Conservation (phyloP, 2,329 filamentous ascomycete genomes). For the Mariannaea elegans region DNA sequence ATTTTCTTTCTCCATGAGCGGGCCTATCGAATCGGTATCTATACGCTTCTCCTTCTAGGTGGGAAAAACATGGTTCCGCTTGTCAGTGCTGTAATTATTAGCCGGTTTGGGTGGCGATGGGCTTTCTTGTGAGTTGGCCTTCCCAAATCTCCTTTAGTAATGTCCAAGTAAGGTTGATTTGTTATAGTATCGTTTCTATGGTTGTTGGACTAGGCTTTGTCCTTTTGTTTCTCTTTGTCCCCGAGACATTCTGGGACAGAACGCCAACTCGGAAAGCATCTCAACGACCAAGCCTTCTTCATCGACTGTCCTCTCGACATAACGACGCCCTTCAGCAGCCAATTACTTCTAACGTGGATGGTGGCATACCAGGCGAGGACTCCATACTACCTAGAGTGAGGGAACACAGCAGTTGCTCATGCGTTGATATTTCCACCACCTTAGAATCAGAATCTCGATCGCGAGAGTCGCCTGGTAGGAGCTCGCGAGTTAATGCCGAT, state of each 20-base stretch:
- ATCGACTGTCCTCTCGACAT: constrained; percentile 56
- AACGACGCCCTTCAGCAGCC: constrained; percentile 29
- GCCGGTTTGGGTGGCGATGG: constrained; percentile 85
- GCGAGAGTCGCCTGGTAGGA: too few relatives aligned
- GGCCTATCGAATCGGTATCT: constrained; percentile 91
- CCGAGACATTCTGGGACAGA: constrained; percentile 95
- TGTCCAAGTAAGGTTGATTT: not conserved
- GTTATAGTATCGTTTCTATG: constrained; percentile 78
- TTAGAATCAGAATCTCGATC: too few relatives aligned
- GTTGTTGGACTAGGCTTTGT: constrained; percentile 75
- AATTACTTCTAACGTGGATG: constrained; percentile 42
- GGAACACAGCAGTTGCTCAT: too few relatives aligned
- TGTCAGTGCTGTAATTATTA: constrained; percentile 85
- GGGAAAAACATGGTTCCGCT: constrained; percentile 92
- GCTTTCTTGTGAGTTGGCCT: constrained; percentile 74
- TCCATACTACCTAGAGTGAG: too few relatives aligned
- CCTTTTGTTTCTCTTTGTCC: constrained; percentile 88
- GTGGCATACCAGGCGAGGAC: too few relatives aligned
- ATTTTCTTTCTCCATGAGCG: constrained; percentile 97
- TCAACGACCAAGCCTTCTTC: constrained; percentile 57
- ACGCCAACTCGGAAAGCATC: constrained; percentile 62
- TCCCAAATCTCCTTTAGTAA: too few relatives aligned
- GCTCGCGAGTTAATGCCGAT: too few relatives aligned
- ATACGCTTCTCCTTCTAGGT: constrained; percentile 86
- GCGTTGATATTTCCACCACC: too few relatives aligned